Conservation (phyloP, 1,284 basidiomycete species). For the Agaricales sp. region DNA sequence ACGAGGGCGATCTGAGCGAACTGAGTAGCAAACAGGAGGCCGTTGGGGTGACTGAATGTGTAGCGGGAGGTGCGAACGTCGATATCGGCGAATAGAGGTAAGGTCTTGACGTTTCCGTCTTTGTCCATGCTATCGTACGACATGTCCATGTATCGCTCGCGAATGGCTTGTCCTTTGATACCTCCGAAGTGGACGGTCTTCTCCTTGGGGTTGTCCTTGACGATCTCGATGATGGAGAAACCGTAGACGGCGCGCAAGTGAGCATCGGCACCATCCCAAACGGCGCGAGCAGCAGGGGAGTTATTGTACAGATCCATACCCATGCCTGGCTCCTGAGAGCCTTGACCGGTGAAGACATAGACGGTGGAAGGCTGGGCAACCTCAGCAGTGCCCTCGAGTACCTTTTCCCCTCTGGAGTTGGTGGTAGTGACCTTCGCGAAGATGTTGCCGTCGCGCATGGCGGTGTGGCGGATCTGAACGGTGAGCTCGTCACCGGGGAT, state of each 20-base stretch:
- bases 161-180: constrained; percentile 95
- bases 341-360: constrained; percentile 98
- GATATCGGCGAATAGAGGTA: constrained; percentile 91
- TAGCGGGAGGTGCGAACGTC: constrained; percentile 88
- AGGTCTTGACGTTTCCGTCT: constrained; percentile 88
- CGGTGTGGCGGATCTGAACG: constrained; percentile 84
- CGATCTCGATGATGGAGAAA: constrained; percentile 97
- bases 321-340: constrained; percentile 98
- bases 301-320: constrained; percentile 97
- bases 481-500: constrained; percentile 86
- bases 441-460: constrained; percentile 89
- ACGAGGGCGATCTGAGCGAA: constrained; percentile 98
- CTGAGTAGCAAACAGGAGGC: constrained; percentile 94
- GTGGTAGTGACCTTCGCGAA: constrained; percentile 86
- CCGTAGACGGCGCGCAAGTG: constrained; percentile 93
- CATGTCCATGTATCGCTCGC: constrained; percentile 99
- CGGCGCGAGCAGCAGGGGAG: constrained; percentile 88
- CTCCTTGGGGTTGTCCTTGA: constrained; percentile 94
- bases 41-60: constrained; percentile 94
- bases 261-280: constrained; percentile 94
- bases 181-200: constrained; percentile 99
- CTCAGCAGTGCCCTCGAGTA: constrained; percentile 87
- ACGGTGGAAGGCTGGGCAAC: constrained; percentile 89
- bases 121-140: constrained; percentile 95
- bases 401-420: constrained; percentile 84